phyloP scores from a whole-genome alignment of 1,284 basidiomycete genomes.

The Porogramme epimiltina region DNA sequence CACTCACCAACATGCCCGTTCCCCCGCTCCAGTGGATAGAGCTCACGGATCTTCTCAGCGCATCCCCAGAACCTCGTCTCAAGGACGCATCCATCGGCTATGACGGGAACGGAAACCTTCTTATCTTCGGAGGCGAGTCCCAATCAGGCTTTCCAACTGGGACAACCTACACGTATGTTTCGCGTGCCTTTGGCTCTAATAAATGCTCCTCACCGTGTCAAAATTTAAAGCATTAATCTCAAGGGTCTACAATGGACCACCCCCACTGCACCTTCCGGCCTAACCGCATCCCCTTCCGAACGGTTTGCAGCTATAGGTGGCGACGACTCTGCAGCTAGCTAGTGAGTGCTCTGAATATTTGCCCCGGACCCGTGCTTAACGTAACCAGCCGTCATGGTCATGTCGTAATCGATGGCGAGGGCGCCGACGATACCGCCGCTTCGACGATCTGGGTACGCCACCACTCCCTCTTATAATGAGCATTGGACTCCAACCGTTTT shows the following conservation, averaged over 20 bases:
- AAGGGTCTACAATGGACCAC: conserved; percentile 60
- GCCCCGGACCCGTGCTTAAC: conserved; percentile 9
- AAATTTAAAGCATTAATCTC: conserved; percentile 57
- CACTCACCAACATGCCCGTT: conserved; percentile 38
- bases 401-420: conserved; percentile 71
- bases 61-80: conserved; percentile 60
- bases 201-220: too few species aligned
- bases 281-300: conserved; percentile 53
- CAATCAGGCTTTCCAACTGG: conserved; percentile 61
- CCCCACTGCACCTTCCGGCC: conserved; percentile 51
- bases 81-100: conserved; percentile 71
- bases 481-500: conserved; percentile 7
- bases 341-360: conserved; percentile 48
- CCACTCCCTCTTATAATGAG: background rate
- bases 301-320: conserved; percentile 65
- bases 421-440: conserved; percentile 48
- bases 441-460: conserved; percentile 71
- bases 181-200: background rate
- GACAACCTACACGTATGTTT: conserved; percentile 65
- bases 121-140: conserved; percentile 78
- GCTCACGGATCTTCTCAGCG: conserved; percentile 54
- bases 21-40: conserved; percentile 67
- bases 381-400: conserved; percentile 63
- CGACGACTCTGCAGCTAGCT: conserved; percentile 74
- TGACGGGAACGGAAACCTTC: conserved; percentile 51